Percentiles rank a stretch among this genome's conserved stretches.
phyloP scores from a whole-genome alignment of 495 filamentous ascomycete genomes.

The Aspergillus bridgeri region DNA sequence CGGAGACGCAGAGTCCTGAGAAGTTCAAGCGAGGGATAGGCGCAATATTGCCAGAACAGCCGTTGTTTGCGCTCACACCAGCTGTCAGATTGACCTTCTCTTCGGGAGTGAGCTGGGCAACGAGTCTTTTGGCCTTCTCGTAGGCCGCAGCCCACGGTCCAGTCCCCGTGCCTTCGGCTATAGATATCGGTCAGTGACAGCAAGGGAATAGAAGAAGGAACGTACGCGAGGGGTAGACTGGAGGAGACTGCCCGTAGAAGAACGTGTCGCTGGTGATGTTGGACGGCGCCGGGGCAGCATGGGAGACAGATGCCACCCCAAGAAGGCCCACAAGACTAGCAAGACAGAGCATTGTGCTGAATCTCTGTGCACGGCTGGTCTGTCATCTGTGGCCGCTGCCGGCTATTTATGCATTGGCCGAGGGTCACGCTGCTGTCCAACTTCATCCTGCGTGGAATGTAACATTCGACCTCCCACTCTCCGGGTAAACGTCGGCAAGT shows the following conservation, averaged over 20 bases:
- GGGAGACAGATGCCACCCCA: slow-evolving; percentile 4
- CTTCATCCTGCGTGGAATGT: neutral
- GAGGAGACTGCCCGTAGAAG: slow-evolving; percentile 57
- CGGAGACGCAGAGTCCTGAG: slow-evolving; percentile 59
- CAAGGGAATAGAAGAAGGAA: neutral
- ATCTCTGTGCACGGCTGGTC: neutral
- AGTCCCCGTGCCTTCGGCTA: slow-evolving; percentile 43
- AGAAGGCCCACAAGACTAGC: slow-evolving; percentile 4
- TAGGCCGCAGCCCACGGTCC: slow-evolving; percentile 52
- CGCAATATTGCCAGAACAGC: slow-evolving; percentile 55
- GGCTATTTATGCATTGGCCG: neutral
- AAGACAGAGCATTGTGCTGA: neutral
- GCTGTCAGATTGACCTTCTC: slow-evolving; percentile 56
- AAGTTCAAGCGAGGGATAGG: slow-evolving; percentile 53
- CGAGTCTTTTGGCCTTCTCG: slow-evolving; percentile 49
- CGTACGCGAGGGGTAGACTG: slow-evolving; percentile 53
- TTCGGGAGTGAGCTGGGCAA: slow-evolving; percentile 53
- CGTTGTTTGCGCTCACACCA: slow-evolving; percentile 52
- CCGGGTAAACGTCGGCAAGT: neutral
- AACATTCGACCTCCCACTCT: neutral
- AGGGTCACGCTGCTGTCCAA: neutral
- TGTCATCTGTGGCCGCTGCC: neutral
- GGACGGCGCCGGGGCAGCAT: slow-evolving; percentile 3
- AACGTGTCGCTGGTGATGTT: slow-evolving; percentile 23
- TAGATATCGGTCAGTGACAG: neutral